Conservation (phyloP, 2,329 filamentous ascomycete genomes). For the Elsinoe necatrix region DNA sequence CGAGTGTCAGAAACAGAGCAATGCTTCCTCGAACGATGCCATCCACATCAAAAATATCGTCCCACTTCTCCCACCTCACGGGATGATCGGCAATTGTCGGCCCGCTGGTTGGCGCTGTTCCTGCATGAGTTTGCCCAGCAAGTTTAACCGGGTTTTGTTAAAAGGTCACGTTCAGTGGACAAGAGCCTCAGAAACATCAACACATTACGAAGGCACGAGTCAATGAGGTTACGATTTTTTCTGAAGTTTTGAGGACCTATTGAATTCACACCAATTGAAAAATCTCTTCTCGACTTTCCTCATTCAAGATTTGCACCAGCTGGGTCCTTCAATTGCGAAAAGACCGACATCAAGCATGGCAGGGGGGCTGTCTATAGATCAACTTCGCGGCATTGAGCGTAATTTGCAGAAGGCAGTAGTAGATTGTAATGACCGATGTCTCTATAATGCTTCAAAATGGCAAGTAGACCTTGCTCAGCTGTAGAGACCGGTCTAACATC, state of each 20-base stretch:
- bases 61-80: constrained; percentile 14
- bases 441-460: constrained; percentile 98
- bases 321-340: not conserved
- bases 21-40: not conserved
- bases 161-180: not conserved
- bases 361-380: not conserved
- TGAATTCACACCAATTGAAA: too few species aligned
- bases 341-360: not conserved
- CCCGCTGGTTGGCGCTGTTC: not conserved
- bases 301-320: not conserved
- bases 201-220: not conserved
- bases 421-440: constrained; percentile 86
- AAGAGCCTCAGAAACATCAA: constrained; percentile 1
- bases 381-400: constrained; percentile 8
- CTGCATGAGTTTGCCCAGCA: constrained; percentile 4
- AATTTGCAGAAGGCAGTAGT: constrained; percentile 75
- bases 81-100: constrained; percentile 7
- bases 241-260: not conserved
- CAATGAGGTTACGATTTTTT: not conserved
- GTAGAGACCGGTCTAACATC: constrained; percentile 5
- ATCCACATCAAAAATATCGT: constrained; percentile 16
- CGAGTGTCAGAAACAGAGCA: not conserved
- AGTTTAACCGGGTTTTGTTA: constrained; percentile 12
- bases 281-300: too few species aligned
- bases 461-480: constrained; percentile 34